These are phyloP conservation scores for Penicillium silybi DNA, from an alignment of 495 filamentous ascomycete species.

Conservation along the genomic window DNA sequence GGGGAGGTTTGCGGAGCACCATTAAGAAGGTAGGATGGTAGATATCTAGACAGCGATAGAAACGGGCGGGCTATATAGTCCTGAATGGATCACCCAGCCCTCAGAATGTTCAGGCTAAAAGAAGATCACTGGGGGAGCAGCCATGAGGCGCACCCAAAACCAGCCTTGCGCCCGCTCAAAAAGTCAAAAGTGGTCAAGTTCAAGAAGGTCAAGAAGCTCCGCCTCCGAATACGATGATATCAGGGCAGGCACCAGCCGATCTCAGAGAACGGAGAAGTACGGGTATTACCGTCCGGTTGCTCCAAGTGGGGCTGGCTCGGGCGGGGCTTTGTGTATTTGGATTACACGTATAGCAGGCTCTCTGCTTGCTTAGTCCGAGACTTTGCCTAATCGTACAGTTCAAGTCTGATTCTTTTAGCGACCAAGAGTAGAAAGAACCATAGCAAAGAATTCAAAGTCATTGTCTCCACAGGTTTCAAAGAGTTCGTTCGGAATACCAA, in stretches of 20 bases:
- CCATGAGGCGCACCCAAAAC: neutral
- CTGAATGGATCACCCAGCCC: neutral
- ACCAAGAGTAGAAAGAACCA: too few species aligned
- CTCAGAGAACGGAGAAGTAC: neutral
- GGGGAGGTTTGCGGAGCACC: conserved; percentile 46
- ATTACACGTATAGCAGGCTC: neutral
- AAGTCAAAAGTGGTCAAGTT: neutral
- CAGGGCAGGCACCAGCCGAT: neutral
- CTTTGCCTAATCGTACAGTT: neutral
- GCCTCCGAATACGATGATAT: neutral
- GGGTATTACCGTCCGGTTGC: neutral
- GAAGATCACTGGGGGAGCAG: neutral
- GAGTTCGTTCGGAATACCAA: neutral
- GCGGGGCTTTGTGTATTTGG: neutral
- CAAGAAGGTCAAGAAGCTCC: too few species aligned
- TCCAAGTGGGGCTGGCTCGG: neutral
- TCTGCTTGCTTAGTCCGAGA: neutral
- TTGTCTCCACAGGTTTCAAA: too few species aligned
- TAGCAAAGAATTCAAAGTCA: too few species aligned
- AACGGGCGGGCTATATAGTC: neutral
- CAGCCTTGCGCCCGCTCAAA: neutral
- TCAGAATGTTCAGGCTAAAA: neutral
- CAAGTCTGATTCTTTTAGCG: too few species aligned
- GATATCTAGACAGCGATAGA: neutral
- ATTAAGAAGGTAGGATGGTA: conserved; percentile 26